These are phyloP conservation scores for Suillus sp. DNA, from an alignment of 768 basidiomycete species.

Conservation along the genomic window DNA sequence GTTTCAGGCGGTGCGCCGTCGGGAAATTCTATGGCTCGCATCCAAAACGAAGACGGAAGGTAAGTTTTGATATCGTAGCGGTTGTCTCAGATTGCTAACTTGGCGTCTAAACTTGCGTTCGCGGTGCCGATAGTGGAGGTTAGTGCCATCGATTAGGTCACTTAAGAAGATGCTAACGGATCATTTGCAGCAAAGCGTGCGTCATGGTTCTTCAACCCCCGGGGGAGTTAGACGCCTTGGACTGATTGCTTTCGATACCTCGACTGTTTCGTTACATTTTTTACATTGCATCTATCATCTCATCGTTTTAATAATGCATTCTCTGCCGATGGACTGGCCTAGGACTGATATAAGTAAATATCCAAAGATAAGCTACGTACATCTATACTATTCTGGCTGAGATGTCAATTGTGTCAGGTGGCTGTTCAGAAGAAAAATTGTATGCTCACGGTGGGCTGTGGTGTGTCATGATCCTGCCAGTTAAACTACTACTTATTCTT, in stretches of 20 bases:
- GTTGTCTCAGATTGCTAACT: slow-evolving; percentile 15
- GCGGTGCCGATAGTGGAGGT: slow-evolving; percentile 36
- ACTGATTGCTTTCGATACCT: slow-evolving; percentile 15
- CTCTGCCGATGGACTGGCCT: slow-evolving; percentile 15
- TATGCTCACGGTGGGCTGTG: too few species aligned
- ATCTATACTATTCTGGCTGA: slow-evolving; percentile 31
- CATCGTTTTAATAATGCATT: slow-evolving; percentile 33
- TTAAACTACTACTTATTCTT: background rate
- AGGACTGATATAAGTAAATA: slow-evolving; percentile 6
- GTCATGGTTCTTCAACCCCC: slow-evolving; percentile 92
- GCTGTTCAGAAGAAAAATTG: too few species aligned
- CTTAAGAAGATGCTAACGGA: slow-evolving; percentile 31
- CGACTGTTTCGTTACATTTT: slow-evolving; percentile 19
- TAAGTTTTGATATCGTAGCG: slow-evolving; percentile 36
- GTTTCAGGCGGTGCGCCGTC: slow-evolving; percentile 47
- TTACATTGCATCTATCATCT: slow-evolving; percentile 32
- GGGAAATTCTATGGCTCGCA: slow-evolving; percentile 64
- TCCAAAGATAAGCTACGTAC: slow-evolving; percentile 15
- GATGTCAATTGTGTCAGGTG: slow-evolving; percentile 15
- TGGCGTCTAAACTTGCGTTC: slow-evolving; percentile 20
- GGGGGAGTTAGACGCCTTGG: slow-evolving; percentile 44
- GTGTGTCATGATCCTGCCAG: too few species aligned
- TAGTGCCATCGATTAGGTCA: slow-evolving; percentile 22
- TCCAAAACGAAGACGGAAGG: slow-evolving; percentile 83
- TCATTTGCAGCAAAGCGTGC: slow-evolving; percentile 75